Conservation (phyloP, 2,329 filamentous ascomycete species). For the Cryphonectria nitschkei region DNA sequence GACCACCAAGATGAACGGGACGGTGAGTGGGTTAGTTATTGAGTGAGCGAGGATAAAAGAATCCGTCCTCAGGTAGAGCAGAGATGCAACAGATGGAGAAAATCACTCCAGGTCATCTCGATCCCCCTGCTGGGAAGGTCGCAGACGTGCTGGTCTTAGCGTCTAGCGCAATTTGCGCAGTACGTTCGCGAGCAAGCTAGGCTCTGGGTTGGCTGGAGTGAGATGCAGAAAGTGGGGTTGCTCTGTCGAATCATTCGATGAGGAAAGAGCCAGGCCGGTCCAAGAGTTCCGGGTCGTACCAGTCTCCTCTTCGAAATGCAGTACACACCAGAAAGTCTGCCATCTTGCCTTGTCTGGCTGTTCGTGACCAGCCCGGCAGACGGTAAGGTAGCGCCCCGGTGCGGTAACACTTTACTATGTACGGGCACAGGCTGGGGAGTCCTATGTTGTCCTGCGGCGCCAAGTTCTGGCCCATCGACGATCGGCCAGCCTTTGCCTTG, state of each 20-base stretch:
- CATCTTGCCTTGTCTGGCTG: neutral
- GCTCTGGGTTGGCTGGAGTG: conserved; percentile 19
- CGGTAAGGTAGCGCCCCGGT: neutral
- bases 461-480: neutral
- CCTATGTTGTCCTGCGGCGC: neutral
- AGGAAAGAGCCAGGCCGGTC: conserved; percentile 9
- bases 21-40: too few species aligned
- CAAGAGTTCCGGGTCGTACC: neutral
- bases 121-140: conserved; percentile 21
- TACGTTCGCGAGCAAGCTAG: conserved; percentile 7
- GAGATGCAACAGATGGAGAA: neutral
- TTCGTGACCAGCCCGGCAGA: conserved; percentile 2
- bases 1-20: neutral
- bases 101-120: conserved; percentile 12
- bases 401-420: neutral
- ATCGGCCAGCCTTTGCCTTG: neutral
- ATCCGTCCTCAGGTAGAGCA: neutral
- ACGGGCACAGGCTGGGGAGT: neutral
- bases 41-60: too few species aligned
- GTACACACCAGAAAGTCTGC: neutral
- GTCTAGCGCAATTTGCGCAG: conserved; percentile 22
- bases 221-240: conserved; percentile 11
- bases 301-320: neutral
- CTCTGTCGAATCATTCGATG: conserved; percentile 21
- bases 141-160: conserved; percentile 22